Evolutionary conservation across 2,329 filamentous ascomycete genomes (phyloP), one percentile per base, ranked within the genome.

Genomic region (Thelonectria olida): DNA sequence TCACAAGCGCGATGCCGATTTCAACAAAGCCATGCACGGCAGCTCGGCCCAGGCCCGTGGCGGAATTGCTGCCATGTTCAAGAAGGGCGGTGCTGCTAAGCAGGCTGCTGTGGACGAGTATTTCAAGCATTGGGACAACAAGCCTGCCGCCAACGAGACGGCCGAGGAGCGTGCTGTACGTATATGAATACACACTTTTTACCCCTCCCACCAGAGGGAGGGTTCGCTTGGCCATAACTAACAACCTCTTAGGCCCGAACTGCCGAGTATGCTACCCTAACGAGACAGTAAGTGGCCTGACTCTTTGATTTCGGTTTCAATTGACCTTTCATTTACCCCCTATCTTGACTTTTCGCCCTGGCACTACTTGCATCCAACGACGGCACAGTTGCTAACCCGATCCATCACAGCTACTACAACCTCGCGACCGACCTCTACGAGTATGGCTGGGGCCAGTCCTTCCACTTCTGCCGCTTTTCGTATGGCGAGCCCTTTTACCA

Each of bases 381-480:
- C 45, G 39, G 45, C 27, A 17, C 17, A n/a, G 22, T 27, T 39
- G 31, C 68, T 75, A 60, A 74, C 71, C 42, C 36, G 19, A 7
- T 39, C 20, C 28, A 48, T 49, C 12, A 13, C 68, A 93, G 91
- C 78, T 97, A 97, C 85, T 97, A 97, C 84, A 97, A 97, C 81
- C 88, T 97, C 49, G 93, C 92, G n/a, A 97, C 94, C 69, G 94
- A 97, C 75, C 80, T 97, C 51, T 97, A 97, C 84, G 96, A 98
- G 83, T 96, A 97, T 72, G 96, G 94, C 72, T 99, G 96, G 94
- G 92, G 92, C 64, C 90, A 93, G 74, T 95, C 90, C 50, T 99
- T 99, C 86, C 95, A 99, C 82, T 98, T 99, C 86, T 97, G 92
- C 82, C 93, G 95, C 66, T 97, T 95, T 80, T 91, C 92, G 56